Evolutionary conservation across 176 grass and related monocot genomes (phyloP).

Genomic region (Raddia distichophylla): DNA sequence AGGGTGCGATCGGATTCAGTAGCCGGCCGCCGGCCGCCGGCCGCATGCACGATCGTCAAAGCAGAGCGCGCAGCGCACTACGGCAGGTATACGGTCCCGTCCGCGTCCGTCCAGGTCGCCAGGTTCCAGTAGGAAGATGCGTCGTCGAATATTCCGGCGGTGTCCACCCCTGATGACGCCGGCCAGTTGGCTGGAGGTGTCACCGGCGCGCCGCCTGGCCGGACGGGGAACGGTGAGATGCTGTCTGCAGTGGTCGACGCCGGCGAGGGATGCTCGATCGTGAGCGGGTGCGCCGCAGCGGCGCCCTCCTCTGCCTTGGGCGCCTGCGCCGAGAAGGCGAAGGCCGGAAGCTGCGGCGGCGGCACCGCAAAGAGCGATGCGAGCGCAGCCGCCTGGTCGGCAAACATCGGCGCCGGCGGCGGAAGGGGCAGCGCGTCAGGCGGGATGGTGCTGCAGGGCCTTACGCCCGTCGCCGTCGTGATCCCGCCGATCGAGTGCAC

Average conservation of each 20-base stretch:
- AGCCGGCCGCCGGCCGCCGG: not conserved
- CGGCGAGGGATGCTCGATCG: not conserved
- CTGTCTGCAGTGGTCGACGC: not conserved
- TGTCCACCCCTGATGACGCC: not conserved
- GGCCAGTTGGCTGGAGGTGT: not conserved
- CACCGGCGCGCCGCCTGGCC: not conserved
- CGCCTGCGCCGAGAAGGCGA: not conserved
- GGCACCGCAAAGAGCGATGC: slow-evolving; percentile 13
- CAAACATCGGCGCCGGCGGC: slow-evolving; percentile 29
- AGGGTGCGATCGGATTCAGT: not conserved
- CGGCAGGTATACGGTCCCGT: slow-evolving; percentile 21
- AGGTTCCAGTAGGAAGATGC: slow-evolving; percentile 31
- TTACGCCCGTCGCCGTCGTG: not conserved
- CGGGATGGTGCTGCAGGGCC: not conserved
- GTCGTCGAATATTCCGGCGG: slow-evolving; percentile 24
- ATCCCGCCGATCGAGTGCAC: not conserved
- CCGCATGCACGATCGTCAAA: not conserved
- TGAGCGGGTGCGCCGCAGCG: not conserved
- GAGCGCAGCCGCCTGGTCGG: slow-evolving; percentile 22
- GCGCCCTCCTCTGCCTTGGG: not conserved
- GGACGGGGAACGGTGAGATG: not conserved
- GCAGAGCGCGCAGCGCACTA: not conserved
- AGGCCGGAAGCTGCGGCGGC: not conserved
- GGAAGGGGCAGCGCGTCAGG: not conserved
- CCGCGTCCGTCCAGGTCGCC: slow-evolving; percentile 31